Evolutionary conservation across 306 rosid species (phyloP), one percentile per base, ranked within the genome.

Genomic region (Cucurbita argyrosperma): DNA sequence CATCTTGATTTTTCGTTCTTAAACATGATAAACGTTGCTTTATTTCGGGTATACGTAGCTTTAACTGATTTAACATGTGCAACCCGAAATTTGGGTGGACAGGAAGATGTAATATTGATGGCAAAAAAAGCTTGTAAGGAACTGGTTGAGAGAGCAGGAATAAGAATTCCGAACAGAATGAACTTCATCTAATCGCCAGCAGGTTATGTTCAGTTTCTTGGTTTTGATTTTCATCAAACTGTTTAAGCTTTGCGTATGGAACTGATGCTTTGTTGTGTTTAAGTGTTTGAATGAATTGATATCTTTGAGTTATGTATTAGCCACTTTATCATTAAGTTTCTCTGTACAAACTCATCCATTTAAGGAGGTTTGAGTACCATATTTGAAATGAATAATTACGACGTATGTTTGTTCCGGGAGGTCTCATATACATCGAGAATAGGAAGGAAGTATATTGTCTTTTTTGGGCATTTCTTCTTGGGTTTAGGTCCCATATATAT

Each of bases 121-220:
- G 96, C 96, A 74, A 83, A 79, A 78, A 67, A 78, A 56, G 96
- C 92, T 78, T 88, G 96, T 12, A 70, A 30, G 66, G 85, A 87
- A 18, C 80, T 92, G 81, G 49, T 88, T 55, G 78, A 88, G 75
- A 84, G 92, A 85, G 96, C 96, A 56, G 88, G 96, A 73, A 85
- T 92, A 68, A 78, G 42, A 74, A 82, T 92, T 76, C 91, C 86
- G 26, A 71, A 73, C 68, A 85, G 90, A 83, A 88, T 87, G 96
- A 92, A 87, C 76, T 4, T 90, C 35, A 77, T 92, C 35, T 90
- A 75, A 87, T 38, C 40, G 14, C 30, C 6, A 35, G 45, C 18
- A 38, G 69, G 13, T 62, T 62, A 8, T 62, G 49, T 39, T 62
- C 13, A 38, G 49, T 16, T 62, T 16, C 11, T 59, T 59, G 67